Percentiles rank a stretch among this genome's conserved stretches.
Conservation (phyloP, 2,329 filamentous ascomycete genomes). For the Myriangium duriaei region DNA sequence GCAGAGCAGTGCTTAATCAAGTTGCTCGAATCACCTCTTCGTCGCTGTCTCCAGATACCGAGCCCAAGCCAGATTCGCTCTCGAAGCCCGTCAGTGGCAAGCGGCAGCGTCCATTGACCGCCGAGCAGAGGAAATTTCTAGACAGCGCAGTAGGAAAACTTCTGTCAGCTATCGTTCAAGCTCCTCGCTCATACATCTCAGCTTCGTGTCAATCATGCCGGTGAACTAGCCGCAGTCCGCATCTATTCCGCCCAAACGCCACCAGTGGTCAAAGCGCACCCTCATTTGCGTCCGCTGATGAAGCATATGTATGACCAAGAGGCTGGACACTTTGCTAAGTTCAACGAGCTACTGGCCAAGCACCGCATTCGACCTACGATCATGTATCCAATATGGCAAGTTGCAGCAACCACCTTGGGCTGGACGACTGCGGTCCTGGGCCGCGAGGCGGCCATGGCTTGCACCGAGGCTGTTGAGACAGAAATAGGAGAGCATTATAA, state of each 20-base stretch:
- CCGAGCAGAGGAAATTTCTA: slow-evolving; percentile 61
- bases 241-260: slow-evolving; percentile 89
- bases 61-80: slow-evolving; percentile 11
- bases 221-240: slow-evolving; percentile 88
- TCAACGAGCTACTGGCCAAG: slow-evolving; percentile 69
- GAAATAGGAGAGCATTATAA: slow-evolving; percentile 97
- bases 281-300: slow-evolving; percentile 83
- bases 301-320: slow-evolving; percentile 98
- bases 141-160: slow-evolving; percentile 50
- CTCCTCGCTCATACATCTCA: slow-evolving; percentile 20
- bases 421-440: slow-evolving; percentile 86
- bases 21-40: slow-evolving; percentile 11
- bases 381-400: slow-evolving; percentile 82
- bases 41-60: slow-evolving; percentile 12
- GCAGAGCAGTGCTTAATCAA: background rate
- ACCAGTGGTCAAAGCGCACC: slow-evolving; percentile 64
- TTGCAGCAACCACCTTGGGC: slow-evolving; percentile 66
- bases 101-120: slow-evolving; percentile 39
- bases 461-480: slow-evolving; percentile 95
- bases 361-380: slow-evolving; percentile 87
- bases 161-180: background rate
- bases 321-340: slow-evolving; percentile 71
- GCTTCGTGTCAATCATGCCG: slow-evolving; percentile 93
- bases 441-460: slow-evolving; percentile 92
- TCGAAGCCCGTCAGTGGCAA: slow-evolving; percentile 4